A percentile compares a stretch with the other conserved stretches of the same genome.
Conservation (phyloP, 306 rosid species). For the Trifolium repens region DNA sequence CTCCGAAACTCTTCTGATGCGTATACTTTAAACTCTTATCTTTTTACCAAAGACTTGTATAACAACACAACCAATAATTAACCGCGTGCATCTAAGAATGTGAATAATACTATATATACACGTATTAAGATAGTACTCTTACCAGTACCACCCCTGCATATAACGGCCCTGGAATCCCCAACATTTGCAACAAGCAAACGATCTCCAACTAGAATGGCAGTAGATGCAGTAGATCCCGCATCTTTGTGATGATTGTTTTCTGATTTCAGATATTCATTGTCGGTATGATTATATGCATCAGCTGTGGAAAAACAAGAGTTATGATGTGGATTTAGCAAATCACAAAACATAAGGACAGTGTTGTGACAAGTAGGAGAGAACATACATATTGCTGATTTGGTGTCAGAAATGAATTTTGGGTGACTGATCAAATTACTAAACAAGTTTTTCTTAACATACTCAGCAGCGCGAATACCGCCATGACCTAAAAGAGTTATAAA, state of each 20-base stretch:
- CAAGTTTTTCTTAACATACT: constrained; percentile 91
- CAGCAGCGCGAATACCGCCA: constrained; percentile 97
- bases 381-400: constrained; percentile 90
- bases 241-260: constrained; percentile 86
- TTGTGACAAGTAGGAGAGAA: neutral
- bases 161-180: constrained; percentile 94
- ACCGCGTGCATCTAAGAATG: constrained; percentile 3
- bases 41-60: neutral
- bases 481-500: constrained; percentile 68
- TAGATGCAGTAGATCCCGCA: constrained; percentile 99
- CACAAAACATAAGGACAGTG: neutral
- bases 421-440: constrained; percentile 89
- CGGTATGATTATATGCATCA: constrained; percentile 92
- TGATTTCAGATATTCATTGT: constrained; percentile 87
- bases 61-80: constrained; percentile 13
- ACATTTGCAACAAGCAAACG: constrained; percentile 98
- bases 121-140: constrained; percentile 36
- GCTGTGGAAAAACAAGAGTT: constrained; percentile 54
- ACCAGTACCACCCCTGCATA: constrained; percentile 93
- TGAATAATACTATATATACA: neutral
- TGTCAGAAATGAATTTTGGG: constrained; percentile 94
- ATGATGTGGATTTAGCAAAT: constrained; percentile 28
- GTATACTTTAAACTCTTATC: neutral
- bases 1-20: no score
- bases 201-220: constrained; percentile 93